Evolutionary conservation across 768 basidiomycete genomes (phyloP).

Genomic region (Chalciporus sphaerocephalus): DNA sequence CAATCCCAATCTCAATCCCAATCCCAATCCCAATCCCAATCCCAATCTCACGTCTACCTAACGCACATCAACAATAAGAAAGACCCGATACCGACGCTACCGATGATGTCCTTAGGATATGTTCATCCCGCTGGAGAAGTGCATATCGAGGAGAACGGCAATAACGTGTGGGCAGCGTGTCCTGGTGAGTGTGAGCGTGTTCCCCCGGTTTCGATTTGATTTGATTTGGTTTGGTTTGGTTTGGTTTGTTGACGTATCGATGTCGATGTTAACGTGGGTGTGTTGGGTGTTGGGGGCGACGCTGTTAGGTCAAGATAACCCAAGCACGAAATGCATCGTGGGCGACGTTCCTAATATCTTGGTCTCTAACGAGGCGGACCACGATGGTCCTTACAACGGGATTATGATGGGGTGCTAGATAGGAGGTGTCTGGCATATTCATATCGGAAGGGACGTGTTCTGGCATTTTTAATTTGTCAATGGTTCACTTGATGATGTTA

Average conservation of each 20-base stretch:
- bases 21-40: no score
- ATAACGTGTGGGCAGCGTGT: conserved; percentile 57
- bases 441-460: no score
- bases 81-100: conserved; percentile 37
- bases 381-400: conserved; percentile 38
- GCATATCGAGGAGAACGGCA: conserved; percentile 39
- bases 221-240: no score
- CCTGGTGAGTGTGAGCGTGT: conserved; percentile 31
- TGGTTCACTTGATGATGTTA: no score
- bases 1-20: no score
- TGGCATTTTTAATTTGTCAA: no score
- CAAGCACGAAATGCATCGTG: conserved; percentile 30
- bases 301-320: conserved; percentile 64
- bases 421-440: no score
- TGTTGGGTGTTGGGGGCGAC: no score
- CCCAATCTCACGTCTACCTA: conserved; percentile 31
- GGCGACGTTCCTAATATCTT: conserved; percentile 39
- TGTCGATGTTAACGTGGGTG: no score
- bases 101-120: conserved; percentile 34
- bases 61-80: conserved; percentile 52
- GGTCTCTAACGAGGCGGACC: conserved; percentile 36
- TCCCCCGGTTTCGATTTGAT: neutral
- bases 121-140: conserved; percentile 38
- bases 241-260: no score
- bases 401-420: conserved; percentile 18